Evolutionary conservation across 2,329 filamentous ascomycete genomes (phyloP).

Genomic region (Harringtonia aguacate): DNA sequence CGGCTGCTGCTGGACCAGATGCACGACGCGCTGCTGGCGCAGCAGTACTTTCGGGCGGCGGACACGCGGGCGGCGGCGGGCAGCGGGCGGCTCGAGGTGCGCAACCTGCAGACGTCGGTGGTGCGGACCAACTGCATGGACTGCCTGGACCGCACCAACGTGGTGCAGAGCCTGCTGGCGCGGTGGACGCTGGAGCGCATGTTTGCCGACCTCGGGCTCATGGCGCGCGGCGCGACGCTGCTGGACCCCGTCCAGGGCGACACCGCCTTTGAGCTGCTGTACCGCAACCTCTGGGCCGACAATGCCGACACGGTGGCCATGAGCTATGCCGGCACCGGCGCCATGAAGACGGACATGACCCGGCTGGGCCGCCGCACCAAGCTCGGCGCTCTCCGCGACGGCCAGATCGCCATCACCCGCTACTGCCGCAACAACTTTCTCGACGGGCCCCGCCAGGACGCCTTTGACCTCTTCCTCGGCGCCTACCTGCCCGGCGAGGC

Average conservation of each 20-base stretch:
- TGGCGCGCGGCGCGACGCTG: conserved; percentile 66
- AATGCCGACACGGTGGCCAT: conserved; percentile 93
- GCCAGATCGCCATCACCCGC: conserved; percentile 77
- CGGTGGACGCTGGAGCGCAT: conserved; percentile 83
- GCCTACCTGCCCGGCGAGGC: conserved; percentile 67
- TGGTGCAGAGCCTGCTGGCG: conserved; percentile 94
- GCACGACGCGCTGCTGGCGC: conserved; percentile 61
- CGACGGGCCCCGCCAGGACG: conserved; percentile 89
- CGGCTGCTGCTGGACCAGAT: conserved; percentile 78
- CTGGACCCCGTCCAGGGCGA: conserved; percentile 70
- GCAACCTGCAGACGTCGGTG: conserved; percentile 74
- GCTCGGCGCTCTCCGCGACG: conserved; percentile 73
- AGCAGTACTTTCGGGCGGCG: conserved; percentile 87
- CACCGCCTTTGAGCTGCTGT: conserved; percentile 72
- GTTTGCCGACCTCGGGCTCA: conserved; percentile 72
- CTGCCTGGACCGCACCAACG: conserved; percentile 93
- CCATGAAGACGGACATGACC: conserved; percentile 96
- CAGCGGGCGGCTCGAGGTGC: conserved; percentile 61
- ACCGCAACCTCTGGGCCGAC: conserved; percentile 97
- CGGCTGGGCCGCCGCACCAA: conserved; percentile 85
- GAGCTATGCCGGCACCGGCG: conserved; percentile 90
- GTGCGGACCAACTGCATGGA: conserved; percentile 99
- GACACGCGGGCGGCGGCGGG: conserved; percentile 64
- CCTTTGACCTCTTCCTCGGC: conserved; percentile 89
- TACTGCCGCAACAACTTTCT: conserved; percentile 92